Evolutionary conservation across 1,139 yeast genomes (phyloP).

Genomic region (Meyerozyma athensensis): DNA sequence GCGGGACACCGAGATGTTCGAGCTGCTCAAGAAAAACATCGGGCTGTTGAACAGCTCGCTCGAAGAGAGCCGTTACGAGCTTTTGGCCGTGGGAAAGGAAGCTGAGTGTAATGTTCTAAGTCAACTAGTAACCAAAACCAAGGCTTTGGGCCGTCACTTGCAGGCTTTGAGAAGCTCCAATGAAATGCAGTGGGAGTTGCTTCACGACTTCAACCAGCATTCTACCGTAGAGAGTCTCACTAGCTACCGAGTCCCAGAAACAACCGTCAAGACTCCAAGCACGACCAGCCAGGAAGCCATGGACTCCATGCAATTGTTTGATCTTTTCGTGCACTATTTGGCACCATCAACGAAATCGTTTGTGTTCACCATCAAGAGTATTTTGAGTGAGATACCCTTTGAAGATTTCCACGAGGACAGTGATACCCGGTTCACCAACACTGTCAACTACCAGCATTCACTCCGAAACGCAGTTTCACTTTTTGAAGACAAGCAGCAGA

Average conservation of each 20-base stretch:
- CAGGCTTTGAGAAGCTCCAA: conserved; percentile 68
- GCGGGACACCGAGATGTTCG: conserved; percentile 33
- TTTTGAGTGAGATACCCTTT: conserved; percentile 58
- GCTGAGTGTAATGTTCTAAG: conserved; percentile 43
- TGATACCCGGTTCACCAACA: conserved; percentile 29
- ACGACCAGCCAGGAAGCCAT: conserved; percentile 24
- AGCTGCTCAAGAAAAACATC: conserved; percentile 37
- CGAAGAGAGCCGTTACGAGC: conserved; percentile 64
- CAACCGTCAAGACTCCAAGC: conserved; percentile 16
- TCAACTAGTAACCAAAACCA: conserved; percentile 48
- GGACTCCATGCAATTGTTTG: conserved; percentile 52
- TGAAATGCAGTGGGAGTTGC: conserved; percentile 58
- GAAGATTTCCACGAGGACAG: conserved; percentile 26
- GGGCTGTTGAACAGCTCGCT: conserved; percentile 37
- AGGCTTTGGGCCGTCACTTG: conserved; percentile 51
- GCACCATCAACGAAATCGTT: conserved; percentile 74
- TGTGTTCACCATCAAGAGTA: conserved; percentile 58
- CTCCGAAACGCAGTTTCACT: conserved; percentile 48
- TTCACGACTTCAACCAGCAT: conserved; percentile 20
- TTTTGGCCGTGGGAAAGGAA: conserved; percentile 50
- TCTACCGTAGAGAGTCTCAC: conserved; percentile 15
- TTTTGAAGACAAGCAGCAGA: conserved; percentile 53
- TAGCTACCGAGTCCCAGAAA: conserved; percentile 13
- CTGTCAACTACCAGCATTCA: conserved; percentile 45
- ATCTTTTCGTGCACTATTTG: conserved; percentile 58